These are phyloP conservation scores for Oryza glaberrima DNA, from an alignment of 176 grass and related monocot genomes.

Conservation along the genomic window DNA sequence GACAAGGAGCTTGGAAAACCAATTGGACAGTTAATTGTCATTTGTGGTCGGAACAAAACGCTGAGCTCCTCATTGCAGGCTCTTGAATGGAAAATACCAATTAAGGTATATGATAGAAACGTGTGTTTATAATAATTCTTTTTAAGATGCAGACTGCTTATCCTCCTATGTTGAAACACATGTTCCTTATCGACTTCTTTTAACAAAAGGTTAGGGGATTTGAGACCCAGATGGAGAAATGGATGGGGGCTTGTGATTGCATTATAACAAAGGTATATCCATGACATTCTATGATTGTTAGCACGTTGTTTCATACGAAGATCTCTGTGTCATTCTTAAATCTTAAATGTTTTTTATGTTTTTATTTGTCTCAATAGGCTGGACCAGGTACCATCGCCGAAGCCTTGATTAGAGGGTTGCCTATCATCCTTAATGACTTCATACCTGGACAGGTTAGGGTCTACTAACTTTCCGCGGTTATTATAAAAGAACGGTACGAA, in stretches of 20 bases:
- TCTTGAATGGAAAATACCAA: slow-evolving; percentile 85
- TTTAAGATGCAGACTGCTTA: background rate
- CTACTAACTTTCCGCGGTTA: background rate
- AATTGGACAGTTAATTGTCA: slow-evolving; percentile 93
- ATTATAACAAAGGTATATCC: slow-evolving; percentile 94
- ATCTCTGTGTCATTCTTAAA: background rate
- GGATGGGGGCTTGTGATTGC: slow-evolving; percentile 98
- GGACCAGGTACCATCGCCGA: slow-evolving; percentile 98
- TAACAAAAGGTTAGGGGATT: slow-evolving; percentile 85
- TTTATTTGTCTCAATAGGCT: slow-evolving; percentile 59
- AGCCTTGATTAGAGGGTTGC: slow-evolving; percentile 97
- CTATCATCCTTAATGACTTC: slow-evolving; percentile 98
- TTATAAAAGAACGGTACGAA: background rate
- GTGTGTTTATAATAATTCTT: background rate
- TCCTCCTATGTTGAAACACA: background rate
- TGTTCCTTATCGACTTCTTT: background rate
- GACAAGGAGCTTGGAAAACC: slow-evolving; percentile 73
- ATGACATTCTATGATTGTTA: slow-evolving; percentile 20
- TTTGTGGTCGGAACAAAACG: slow-evolving; percentile 94
- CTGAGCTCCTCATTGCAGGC: slow-evolving; percentile 69
- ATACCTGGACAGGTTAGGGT: slow-evolving; percentile 95
- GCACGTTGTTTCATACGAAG: slow-evolving; percentile 10
- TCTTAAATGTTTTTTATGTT: background rate
- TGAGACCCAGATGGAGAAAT: slow-evolving; percentile 99
- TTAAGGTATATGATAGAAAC: slow-evolving; percentile 67